Evolutionary conservation across 2,329 filamentous ascomycete species (phyloP).

Genomic region (Alternaria triticina): DNA sequence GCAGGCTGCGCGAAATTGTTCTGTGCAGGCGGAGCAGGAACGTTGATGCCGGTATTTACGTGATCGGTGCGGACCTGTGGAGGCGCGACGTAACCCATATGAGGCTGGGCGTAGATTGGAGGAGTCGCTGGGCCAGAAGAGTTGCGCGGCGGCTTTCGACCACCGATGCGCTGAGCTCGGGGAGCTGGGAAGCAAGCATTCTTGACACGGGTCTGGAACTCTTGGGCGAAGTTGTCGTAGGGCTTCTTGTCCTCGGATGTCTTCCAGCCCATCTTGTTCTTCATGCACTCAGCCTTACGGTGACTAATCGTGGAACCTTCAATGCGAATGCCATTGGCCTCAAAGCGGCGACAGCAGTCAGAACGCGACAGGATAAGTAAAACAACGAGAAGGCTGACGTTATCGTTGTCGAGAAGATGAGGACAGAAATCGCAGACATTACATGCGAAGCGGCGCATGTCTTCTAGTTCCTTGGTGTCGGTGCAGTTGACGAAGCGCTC

Average conservation of each 20-base stretch:
- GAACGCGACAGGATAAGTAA: slow-evolving; percentile 45
- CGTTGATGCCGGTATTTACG: slow-evolving; percentile 28
- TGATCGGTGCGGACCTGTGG: slow-evolving; percentile 25
- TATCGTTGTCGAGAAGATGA: slow-evolving; percentile 49
- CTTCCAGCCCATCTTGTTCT: slow-evolving; percentile 46
- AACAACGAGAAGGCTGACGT: slow-evolving; percentile 45
- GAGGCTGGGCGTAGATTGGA: slow-evolving; percentile 19
- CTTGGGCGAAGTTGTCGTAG: slow-evolving; percentile 43
- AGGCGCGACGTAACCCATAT: slow-evolving; percentile 28
- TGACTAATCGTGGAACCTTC: slow-evolving; percentile 48
- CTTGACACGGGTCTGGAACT: slow-evolving; percentile 46
- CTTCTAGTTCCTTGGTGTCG: slow-evolving; percentile 39
- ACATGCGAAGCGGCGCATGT: slow-evolving; percentile 43
- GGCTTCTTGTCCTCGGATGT: slow-evolving; percentile 42
- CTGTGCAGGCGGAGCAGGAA: slow-evolving; percentile 20
- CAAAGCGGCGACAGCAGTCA: slow-evolving; percentile 44
- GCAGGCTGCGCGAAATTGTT: slow-evolving; percentile 16
- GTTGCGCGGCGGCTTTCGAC: slow-evolving; percentile 25
- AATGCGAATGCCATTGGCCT: slow-evolving; percentile 47
- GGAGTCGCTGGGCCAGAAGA: slow-evolving; percentile 27
- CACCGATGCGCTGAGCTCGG: slow-evolving; percentile 28
- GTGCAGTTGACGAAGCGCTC: slow-evolving; percentile 42
- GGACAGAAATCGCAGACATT: slow-evolving; percentile 47
- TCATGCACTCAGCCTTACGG: slow-evolving; percentile 48
- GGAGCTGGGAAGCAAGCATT: slow-evolving; percentile 41